A percentile compares a stretch with the other conserved stretches of the same genome.
Conservation (phyloP, 495 filamentous ascomycete genomes). For the Aspergillus baeticus region DNA sequence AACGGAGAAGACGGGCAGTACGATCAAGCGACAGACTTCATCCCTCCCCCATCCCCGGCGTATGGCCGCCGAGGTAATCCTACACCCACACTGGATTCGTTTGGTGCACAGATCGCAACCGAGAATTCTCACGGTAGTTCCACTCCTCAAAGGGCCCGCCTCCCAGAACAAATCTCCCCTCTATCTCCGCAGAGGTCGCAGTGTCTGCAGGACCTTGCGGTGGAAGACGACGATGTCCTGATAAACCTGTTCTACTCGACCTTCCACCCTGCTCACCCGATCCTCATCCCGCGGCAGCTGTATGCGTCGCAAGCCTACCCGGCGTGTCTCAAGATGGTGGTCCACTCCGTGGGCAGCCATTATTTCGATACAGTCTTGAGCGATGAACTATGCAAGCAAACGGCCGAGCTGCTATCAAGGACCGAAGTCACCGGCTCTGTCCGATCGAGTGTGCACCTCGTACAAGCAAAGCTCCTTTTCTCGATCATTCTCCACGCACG, state of each 20-base stretch:
- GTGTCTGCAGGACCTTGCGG: constrained; percentile 19
- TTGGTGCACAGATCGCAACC: too few relatives aligned
- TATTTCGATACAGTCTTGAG: constrained; percentile 26
- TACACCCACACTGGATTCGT: too few relatives aligned
- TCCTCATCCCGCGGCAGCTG: constrained; percentile 31
- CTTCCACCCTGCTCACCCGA: constrained; percentile 39
- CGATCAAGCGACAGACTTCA: too few relatives aligned
- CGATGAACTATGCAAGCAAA: constrained; percentile 22
- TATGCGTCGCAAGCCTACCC: constrained; percentile 39
- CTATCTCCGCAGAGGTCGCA: neutral
- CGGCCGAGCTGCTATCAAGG: constrained; percentile 26
- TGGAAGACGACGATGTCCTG: constrained; percentile 23
- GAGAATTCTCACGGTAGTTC: too few relatives aligned
- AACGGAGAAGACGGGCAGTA: too few relatives aligned
- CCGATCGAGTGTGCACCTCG: constrained; percentile 32
- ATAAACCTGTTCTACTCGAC: constrained; percentile 34
- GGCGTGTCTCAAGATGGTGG: constrained; percentile 31
- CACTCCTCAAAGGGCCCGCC: too few relatives aligned
- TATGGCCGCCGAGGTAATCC: too few relatives aligned
- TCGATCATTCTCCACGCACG: constrained; percentile 37
- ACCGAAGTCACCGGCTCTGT: constrained; percentile 30
- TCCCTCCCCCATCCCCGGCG: too few relatives aligned
- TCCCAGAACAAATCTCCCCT: neutral
- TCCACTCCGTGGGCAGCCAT: constrained; percentile 39
- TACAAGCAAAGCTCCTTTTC: constrained; percentile 38